A percentile compares a stretch with the other conserved stretches of the same genome.
phyloP scores from a whole-genome alignment of 176 grass and related monocot genomes.

The Carex myosuroides region DNA sequence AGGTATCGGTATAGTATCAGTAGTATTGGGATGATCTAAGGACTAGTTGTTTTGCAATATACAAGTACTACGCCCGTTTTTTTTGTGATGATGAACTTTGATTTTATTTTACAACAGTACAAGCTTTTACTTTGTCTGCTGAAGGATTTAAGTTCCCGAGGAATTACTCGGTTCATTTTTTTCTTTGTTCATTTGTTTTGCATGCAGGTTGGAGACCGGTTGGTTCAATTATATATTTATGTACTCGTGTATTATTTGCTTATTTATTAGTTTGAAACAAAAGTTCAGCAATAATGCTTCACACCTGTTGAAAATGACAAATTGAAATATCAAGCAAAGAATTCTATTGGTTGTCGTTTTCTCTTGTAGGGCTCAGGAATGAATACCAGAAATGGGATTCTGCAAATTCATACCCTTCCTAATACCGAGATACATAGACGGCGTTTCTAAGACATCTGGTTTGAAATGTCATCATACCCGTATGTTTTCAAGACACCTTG shows the following conservation, averaged over 20 bases:
- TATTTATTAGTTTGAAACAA: not conserved
- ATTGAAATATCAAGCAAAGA: not conserved
- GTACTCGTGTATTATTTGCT: not conserved
- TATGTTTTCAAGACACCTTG: not conserved
- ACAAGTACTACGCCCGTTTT: not conserved
- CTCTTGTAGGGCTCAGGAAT: not conserved
- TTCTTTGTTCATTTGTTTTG: not conserved
- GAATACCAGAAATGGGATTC: not conserved
- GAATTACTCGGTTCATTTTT: not conserved
- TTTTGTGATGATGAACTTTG: not conserved
- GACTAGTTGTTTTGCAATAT: not conserved
- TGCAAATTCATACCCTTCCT: not conserved
- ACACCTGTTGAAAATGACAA: too few species aligned
- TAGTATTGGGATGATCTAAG: not conserved
- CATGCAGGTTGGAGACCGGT: not conserved
- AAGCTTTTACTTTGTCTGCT: not conserved
- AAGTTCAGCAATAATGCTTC: too few species aligned
- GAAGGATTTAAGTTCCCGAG: not conserved
- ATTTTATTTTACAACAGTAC: not conserved
- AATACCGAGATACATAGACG: too few species aligned
- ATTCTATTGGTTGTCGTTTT: not conserved
- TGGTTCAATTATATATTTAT: not conserved
- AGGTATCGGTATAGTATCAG: not conserved
- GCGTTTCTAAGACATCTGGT: too few species aligned
- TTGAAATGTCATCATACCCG: too few species aligned